These are phyloP conservation scores for Oxalis stricta DNA, from an alignment of 441 rosid genomes.

Conservation along the genomic window DNA sequence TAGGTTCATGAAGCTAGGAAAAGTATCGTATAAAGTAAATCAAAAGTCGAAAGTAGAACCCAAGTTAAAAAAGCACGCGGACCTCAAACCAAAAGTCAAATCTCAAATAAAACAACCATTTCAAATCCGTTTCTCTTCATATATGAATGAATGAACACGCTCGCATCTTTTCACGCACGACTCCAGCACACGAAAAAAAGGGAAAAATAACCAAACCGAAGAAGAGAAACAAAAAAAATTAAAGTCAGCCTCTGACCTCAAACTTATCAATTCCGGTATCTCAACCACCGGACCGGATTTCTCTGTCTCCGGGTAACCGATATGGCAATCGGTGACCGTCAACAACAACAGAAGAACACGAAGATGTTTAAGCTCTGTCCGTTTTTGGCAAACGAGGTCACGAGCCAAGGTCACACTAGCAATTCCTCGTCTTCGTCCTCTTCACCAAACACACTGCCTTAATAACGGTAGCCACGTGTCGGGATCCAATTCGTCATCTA, in stretches of 20 bases:
- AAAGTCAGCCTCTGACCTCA: neutral
- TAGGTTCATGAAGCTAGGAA: too few species aligned
- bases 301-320: constrained; percentile 12
- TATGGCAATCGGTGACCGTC: constrained; percentile 49
- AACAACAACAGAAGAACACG: constrained; percentile 23
- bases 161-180: too few species aligned
- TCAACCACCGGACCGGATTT: too few species aligned
- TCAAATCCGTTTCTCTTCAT: constrained; percentile 11
- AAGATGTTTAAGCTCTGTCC: constrained; percentile 57
- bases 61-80: neutral
- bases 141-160: too few species aligned
- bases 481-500: constrained; percentile 23
- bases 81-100: neutral
- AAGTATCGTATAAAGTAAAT: too few species aligned
- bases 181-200: too few species aligned
- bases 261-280: too few species aligned
- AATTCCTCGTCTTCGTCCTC: constrained; percentile 26
- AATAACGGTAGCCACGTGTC: constrained; percentile 18
- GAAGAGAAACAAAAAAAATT: too few species aligned
- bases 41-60: neutral
- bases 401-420: constrained; percentile 1
- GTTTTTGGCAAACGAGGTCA: constrained; percentile 61
- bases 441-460: constrained; percentile 46
- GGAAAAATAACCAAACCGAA: too few species aligned
- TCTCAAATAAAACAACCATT: neutral